A percentile compares a stretch with the other conserved stretches of the same genome.
These are phyloP conservation scores for Arachnopeziza araneosa DNA, from an alignment of 2,329 filamentous ascomycete species.

Conservation along the genomic window DNA sequence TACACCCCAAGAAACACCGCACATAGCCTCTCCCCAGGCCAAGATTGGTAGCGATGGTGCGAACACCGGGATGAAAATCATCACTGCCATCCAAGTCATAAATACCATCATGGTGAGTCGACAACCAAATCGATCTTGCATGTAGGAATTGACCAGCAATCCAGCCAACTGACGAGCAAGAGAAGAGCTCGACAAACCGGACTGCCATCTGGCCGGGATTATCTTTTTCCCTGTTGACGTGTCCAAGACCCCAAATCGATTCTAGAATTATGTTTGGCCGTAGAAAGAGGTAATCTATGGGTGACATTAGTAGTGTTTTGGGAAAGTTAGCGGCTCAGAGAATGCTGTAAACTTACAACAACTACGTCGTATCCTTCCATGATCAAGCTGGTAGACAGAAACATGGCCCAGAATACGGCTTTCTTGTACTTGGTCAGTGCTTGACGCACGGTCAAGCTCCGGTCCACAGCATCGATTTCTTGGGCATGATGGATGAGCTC, in stretches of 20 bases:
- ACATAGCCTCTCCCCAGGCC: conserved; percentile 36
- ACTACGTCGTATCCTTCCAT: conserved; percentile 1
- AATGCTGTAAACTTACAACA: not conserved
- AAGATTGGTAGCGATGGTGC: conserved; percentile 40
- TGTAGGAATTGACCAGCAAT: conserved; percentile 21
- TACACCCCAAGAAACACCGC: conserved; percentile 42
- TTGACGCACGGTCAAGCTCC: conserved; percentile 7
- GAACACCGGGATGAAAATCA: conserved; percentile 44
- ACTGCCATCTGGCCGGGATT: conserved; percentile 22
- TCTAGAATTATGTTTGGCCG: not conserved
- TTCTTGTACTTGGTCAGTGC: conserved; percentile 13
- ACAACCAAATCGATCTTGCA: conserved; percentile 28
- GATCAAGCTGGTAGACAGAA: conserved; percentile 1
- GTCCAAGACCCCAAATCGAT: not conserved
- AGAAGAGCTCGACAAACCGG: not conserved
- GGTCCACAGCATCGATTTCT: conserved; percentile 11
- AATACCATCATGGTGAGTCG: not conserved
- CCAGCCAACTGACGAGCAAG: not conserved
- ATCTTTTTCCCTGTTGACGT: not conserved
- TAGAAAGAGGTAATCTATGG: not conserved
- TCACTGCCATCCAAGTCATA: conserved; percentile 31
- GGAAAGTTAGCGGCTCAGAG: not conserved
- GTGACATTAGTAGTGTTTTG: not conserved
- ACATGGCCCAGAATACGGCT: conserved; percentile 14
- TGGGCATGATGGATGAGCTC: conserved; percentile 15